These are phyloP conservation scores for Trichoderma asperellum DNA, from an alignment of 2,329 filamentous ascomycete species.

Conservation along the genomic window DNA sequence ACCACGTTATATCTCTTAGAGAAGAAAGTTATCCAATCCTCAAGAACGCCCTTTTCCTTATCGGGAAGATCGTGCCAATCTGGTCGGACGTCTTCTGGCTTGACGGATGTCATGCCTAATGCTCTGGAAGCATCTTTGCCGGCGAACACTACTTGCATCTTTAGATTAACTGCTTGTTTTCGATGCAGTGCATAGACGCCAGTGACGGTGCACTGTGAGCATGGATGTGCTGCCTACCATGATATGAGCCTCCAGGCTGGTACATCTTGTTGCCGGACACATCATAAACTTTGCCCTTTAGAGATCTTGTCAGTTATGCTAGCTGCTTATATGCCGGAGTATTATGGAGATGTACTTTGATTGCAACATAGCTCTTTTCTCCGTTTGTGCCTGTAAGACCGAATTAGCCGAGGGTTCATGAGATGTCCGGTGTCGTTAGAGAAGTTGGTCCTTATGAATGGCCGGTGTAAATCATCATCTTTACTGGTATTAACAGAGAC, in stretches of 20 bases:
- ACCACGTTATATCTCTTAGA: constrained; percentile 95
- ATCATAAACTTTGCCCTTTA: constrained; percentile 88
- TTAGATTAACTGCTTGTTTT: background rate
- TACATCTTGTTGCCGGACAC: constrained; percentile 90
- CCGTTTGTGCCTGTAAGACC: constrained; percentile 63
- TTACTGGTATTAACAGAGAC: too few relatives aligned
- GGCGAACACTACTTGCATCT: constrained; percentile 72
- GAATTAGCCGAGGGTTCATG: constrained; percentile 18
- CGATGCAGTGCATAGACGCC: background rate
- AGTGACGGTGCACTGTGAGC: background rate
- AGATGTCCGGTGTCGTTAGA: background rate
- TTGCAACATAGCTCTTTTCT: constrained; percentile 68
- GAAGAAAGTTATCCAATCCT: constrained; percentile 97
- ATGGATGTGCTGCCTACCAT: constrained; percentile 62
- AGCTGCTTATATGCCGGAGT: background rate
- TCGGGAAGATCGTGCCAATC: constrained; percentile 84
- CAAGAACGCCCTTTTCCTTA: constrained; percentile 80
- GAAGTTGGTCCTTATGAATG: background rate
- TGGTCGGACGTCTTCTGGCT: constrained; percentile 77
- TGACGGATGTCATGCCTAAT: constrained; percentile 82
- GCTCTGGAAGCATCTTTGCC: constrained; percentile 96
- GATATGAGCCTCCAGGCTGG: constrained; percentile 78
- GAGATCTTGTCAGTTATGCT: constrained; percentile 18
- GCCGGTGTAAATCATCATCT: background rate
- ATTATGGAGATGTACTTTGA: constrained; percentile 56